These are phyloP conservation scores for Calocybe cyanea DNA, from an alignment of 768 basidiomycete genomes.

Conservation along the genomic window DNA sequence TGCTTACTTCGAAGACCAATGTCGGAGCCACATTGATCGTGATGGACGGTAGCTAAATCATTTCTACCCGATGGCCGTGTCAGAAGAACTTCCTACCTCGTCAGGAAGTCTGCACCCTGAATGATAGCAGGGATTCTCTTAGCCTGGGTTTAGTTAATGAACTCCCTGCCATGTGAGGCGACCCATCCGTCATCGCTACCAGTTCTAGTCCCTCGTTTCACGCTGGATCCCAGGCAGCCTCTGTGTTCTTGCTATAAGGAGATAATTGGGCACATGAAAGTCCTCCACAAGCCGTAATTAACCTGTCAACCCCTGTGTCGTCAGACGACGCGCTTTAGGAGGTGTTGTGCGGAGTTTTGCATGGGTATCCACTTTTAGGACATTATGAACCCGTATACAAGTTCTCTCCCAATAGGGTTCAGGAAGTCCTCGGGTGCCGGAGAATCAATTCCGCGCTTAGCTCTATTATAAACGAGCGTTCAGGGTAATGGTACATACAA, in stretches of 20 bases:
- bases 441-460: neutral
- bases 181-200: neutral
- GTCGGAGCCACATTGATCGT: no score
- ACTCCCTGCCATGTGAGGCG: conserved; percentile 8
- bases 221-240: conserved; percentile 11
- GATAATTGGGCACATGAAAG: neutral
- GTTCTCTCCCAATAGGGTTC: no score
- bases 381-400: no score
- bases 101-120: neutral
- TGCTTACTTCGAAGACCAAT: no score
- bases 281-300: no score
- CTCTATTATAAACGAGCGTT: neutral
- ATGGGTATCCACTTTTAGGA: no score
- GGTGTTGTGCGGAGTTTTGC: neutral
- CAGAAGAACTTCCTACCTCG: conserved; percentile 6
- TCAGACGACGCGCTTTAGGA: conserved; percentile 4
- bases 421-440: neutral
- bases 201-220: conserved; percentile 6
- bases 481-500: neutral
- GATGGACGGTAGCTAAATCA: no score
- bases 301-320: conserved; percentile 3
- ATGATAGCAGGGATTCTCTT: neutral
- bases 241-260: neutral
- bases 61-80: conserved; percentile 10
- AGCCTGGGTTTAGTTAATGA: neutral